Conservation (phyloP, 2,329 filamentous ascomycete species). For the Cladophialophora chaetospira region DNA sequence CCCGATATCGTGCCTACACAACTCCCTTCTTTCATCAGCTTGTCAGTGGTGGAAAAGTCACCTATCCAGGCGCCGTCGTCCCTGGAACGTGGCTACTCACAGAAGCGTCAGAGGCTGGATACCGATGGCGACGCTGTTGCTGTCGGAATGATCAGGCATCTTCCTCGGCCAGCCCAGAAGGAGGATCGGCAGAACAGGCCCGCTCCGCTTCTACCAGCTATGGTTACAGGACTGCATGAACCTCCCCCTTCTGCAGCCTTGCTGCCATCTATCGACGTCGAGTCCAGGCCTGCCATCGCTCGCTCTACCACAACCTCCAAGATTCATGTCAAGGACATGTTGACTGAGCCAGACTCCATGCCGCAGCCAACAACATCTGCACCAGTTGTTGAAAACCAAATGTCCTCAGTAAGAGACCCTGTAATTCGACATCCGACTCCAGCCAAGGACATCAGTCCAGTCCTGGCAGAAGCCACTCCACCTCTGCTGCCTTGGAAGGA, state of each 20-base stretch:
- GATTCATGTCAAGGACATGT: slow-evolving; percentile 34
- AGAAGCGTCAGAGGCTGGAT: slow-evolving; percentile 49
- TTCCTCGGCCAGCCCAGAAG: slow-evolving; percentile 51
- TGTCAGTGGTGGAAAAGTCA: slow-evolving; percentile 48
- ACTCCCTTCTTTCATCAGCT: slow-evolving; percentile 49
- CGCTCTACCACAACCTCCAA: slow-evolving; percentile 30
- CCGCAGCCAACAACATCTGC: background rate
- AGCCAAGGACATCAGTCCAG: slow-evolving; percentile 9
- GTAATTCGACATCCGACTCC: background rate
- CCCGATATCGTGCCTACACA: slow-evolving; percentile 42
- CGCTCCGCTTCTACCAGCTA: slow-evolving; percentile 47
- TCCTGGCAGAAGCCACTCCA: slow-evolving; percentile 30
- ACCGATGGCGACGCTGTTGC: slow-evolving; percentile 42
- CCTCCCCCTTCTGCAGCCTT: slow-evolving; percentile 63
- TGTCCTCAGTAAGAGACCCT: background rate
- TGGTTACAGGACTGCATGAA: slow-evolving; percentile 63
- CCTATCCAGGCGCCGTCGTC: slow-evolving; percentile 28
- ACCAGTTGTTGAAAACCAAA: background rate
- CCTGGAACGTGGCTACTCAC: slow-evolving; percentile 36
- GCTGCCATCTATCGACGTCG: slow-evolving; percentile 62
- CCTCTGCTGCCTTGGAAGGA: slow-evolving; percentile 35
- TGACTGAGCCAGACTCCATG: slow-evolving; percentile 15
- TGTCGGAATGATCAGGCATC: slow-evolving; percentile 46
- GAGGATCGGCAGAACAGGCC: slow-evolving; percentile 47
- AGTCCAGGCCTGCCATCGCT: slow-evolving; percentile 29